Base-by-base conservation (phyloP, 1,284 basidiomycete species). In the Bondarzewia mesenterica region DNA sequence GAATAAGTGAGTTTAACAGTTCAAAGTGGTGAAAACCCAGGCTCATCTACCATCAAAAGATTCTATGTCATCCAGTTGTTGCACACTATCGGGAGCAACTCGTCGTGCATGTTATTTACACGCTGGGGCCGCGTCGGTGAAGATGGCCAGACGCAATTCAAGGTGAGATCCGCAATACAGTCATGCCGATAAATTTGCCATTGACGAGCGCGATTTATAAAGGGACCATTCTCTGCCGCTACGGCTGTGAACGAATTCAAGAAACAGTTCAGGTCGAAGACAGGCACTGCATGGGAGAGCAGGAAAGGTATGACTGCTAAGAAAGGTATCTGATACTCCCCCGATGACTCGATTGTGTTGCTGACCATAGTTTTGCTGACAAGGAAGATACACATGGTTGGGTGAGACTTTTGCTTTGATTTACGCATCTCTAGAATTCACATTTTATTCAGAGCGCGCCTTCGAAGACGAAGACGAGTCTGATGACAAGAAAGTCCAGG, bases 71-170 rank as follows among this genome's bases (percentile, higher is more conserved):
- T 82, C n/a, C 80, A 83, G 54, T 63, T 83, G 2, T 60, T 82
- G 27, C 78, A 81, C 55, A 70, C 75, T 0, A 65, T 75, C 26
- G 69, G 69, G 2, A 71, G 73, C 54, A 54, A 61, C 22, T 42
- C 56, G 7, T 53, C 60, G 15, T 73, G 65, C 50, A 50, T 63
- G 2, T 62, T 83, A 15, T 79, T 68, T 59, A 78, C 76, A 22
- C 73, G 78, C 23, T 83, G 80, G 79, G 80, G 78, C 6, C 71
- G 80, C 20, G 78, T 81, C 10, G 80, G 80, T 22, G 78, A 80
- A 56, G 58, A 55, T 18, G 80, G 80, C 1, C 65, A 72, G 54
- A 65, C 57, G 16, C 73, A 78, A 59, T 53, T 57, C 46, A 82
- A 80, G 68, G 79, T 78, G 42, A 29, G 26, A n/a, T 15, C 20